These are phyloP conservation scores for Citrus australasica DNA, from an alignment of 345 rosid species.

Conservation along the genomic window DNA sequence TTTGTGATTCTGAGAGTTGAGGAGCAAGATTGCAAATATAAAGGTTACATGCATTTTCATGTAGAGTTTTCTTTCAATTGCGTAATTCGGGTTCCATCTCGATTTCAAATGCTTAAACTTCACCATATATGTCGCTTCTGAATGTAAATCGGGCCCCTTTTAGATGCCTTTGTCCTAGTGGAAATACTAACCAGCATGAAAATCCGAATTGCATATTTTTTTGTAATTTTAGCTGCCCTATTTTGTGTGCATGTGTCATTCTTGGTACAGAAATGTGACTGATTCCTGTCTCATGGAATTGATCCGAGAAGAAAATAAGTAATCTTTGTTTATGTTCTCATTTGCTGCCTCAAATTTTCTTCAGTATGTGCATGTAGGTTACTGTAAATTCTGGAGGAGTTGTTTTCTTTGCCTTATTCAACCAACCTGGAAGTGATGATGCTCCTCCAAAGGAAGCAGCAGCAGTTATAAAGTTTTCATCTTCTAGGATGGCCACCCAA, in stretches of 20 bases:
- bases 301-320: not conserved
- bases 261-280: not conserved
- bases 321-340: not conserved
- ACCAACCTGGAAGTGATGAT: constrained; percentile 44
- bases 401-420: constrained; percentile 94
- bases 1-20: not conserved
- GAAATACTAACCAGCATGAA: not conserved
- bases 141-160: not conserved
- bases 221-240: not conserved
- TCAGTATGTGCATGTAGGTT: constrained; percentile 48
- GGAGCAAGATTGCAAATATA: not conserved
- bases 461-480: constrained; percentile 95
- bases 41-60: not conserved
- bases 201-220: not conserved
- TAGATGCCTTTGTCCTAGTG: not conserved
- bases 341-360: constrained; percentile 25
- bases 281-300: not conserved
- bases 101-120: not conserved
- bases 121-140: not conserved
- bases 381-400: constrained; percentile 98
- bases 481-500: constrained; percentile 99
- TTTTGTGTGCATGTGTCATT: not conserved
- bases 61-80: not conserved
- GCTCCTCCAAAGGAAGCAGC: constrained; percentile 70
- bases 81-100: not conserved